Evolutionary conservation across 805 yeast genomes (phyloP).

Genomic region (Starmerella scarabaei): DNA sequence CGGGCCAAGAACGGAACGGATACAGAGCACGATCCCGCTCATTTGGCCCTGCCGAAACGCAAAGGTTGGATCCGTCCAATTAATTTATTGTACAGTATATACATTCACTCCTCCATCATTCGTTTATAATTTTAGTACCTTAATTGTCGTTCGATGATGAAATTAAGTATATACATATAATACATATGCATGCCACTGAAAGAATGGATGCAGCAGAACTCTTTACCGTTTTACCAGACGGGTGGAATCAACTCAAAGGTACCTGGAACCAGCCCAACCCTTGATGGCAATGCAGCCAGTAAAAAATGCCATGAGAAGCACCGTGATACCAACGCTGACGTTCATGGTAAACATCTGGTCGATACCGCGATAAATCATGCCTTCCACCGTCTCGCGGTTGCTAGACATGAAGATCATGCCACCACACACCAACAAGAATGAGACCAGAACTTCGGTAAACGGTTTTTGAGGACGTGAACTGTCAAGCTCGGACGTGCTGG

Average conservation of each 20-base stretch:
- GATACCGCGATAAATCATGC: constrained; percentile 67
- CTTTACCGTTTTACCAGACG: too few species aligned
- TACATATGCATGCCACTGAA: background rate
- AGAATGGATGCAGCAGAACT: too few species aligned
- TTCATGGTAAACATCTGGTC: constrained; percentile 87
- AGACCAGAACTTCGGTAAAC: constrained; percentile 66
- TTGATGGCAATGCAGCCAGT: constrained; percentile 45
- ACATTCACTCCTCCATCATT: background rate
- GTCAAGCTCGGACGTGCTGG: constrained; percentile 19
- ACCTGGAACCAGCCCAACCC: constrained; percentile 22
- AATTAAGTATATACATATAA: background rate
- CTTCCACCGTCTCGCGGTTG: constrained; percentile 72
- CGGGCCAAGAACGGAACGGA: constrained; percentile 19
- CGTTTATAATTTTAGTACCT: background rate
- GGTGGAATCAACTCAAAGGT: too few species aligned
- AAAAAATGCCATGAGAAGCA: constrained; percentile 79
- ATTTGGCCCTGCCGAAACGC: constrained; percentile 18
- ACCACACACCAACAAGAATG: constrained; percentile 73
- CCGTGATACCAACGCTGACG: constrained; percentile 63
- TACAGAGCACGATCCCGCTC: constrained; percentile 14
- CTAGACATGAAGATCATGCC: constrained; percentile 89
- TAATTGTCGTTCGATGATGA: background rate
- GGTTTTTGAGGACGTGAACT: constrained; percentile 50
- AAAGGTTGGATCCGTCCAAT: constrained; percentile 12
- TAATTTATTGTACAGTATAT: too few species aligned